These are phyloP conservation scores for Hypoxylon sp. DNA, from an alignment of 2,329 filamentous ascomycete genomes.

Conservation along the genomic window DNA sequence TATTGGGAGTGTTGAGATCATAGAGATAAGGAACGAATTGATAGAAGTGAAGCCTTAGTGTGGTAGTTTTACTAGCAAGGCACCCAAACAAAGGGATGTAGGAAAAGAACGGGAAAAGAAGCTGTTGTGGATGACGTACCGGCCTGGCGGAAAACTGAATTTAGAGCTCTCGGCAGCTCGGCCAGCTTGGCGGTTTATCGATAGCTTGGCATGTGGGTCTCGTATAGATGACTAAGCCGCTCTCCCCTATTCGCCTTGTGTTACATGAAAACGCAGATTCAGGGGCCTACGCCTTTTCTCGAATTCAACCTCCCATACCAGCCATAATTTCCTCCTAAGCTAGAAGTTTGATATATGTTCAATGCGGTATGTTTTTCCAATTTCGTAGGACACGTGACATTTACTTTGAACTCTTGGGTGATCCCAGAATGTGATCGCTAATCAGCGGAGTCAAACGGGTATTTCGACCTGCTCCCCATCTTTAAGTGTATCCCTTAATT, in stretches of 20 bases:
- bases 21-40: not conserved
- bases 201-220: constrained; percentile 4
- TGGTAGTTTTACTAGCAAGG: not conserved
- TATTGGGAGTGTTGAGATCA: not conserved
- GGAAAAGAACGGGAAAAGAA: constrained; percentile 11
- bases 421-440: no score
- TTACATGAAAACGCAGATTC: not conserved
- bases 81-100: constrained; percentile 15
- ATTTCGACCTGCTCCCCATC: no score
- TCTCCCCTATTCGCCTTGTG: not conserved
- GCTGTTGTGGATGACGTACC: constrained; percentile 30
- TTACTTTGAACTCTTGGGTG: no score
- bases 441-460: no score
- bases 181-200: constrained; percentile 24
- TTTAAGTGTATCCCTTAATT: no score
- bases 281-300: not conserved
- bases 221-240: constrained; percentile 16
- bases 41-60: not conserved
- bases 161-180: constrained; percentile 24
- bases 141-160: constrained; percentile 25
- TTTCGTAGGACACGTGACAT: no score
- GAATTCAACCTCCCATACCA: no score
- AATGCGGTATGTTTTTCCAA: no score
- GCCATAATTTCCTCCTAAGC: no score
- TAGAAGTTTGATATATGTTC: no score